phyloP scores from a whole-genome alignment of 345 rosid species.

The Gossypium stocksii region DNA sequence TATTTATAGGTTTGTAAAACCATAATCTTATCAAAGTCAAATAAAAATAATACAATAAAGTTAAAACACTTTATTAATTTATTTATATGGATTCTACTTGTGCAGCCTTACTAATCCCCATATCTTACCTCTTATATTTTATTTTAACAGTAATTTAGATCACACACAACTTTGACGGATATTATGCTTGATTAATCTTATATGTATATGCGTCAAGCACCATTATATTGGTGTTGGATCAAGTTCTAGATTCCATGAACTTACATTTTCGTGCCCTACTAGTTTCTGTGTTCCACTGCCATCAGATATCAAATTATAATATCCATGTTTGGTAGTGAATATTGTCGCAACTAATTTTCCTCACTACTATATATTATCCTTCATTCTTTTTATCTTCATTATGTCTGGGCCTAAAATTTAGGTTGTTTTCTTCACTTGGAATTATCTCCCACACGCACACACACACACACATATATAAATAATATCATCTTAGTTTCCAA shows the following conservation, averaged over 20 bases:
- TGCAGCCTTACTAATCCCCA: fast-evolving
- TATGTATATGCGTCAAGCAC: background rate
- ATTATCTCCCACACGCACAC: background rate
- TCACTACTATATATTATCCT: background rate
- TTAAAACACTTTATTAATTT: no score
- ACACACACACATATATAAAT: background rate
- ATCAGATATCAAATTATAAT: background rate
- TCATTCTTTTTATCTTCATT: background rate
- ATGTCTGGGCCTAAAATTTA: background rate
- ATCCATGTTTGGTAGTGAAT: background rate
- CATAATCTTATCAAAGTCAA: no score
- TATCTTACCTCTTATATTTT: no score
- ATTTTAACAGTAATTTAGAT: no score
- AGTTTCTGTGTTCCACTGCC: background rate
- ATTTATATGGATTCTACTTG: no score
- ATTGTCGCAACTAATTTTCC: background rate
- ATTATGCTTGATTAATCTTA: background rate
- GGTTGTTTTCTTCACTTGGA: background rate
- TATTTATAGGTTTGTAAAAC: no score
- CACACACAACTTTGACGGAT: no score
- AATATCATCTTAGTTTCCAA: background rate
- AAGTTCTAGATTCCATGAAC: slow-evolving; percentile 6
- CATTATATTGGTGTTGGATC: slow-evolving; percentile 1
- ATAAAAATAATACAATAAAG: no score
- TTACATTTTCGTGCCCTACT: background rate